Base-by-base conservation (phyloP, 441 rosid genomes). In the Pelargonium cotyledonis region DNA sequence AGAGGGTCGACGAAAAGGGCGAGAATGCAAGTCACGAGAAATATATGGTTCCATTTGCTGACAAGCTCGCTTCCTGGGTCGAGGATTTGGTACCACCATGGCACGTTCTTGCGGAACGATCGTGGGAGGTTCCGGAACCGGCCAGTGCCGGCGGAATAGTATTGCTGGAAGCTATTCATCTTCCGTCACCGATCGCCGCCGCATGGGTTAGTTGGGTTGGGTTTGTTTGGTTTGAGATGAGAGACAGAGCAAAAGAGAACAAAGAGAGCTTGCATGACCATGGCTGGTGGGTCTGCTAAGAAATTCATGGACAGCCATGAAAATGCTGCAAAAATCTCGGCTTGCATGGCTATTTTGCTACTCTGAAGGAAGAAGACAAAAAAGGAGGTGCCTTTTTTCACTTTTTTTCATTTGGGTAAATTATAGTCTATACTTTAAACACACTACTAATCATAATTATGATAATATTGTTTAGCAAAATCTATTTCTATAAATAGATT, bases 1-100 rank as follows among this genome's bases (percentile, higher is more conserved):
- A 94, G 81, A 55, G 99, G 98, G 75, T 91, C 96, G 43, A 94
- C 74, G 86, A 94, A 91, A 66, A 91, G 82, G 1, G 92, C 92
- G 65, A 91, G 74, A 58, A 94, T 84, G 65, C 89, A 84, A 16
- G 88, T 80, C 23, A 84, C 49, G 41, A 94, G 88, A 77, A 94
- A 91, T 66, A 94, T 77, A 78, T 85, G 90, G 84, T 94, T 94
- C 99, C 99, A 94, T 41, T 71, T 80, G 62, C 82, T 75, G 10
- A 94, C 88, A 67, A 91, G 69, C 63, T 81, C 87, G 83, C 87
- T 80, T 75, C 86, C 87, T 2, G 99, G 99, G 64, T 88, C 95
- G 19, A 89, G 86, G 77, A 88, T 84, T 65, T 87, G 89, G 78
- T 83, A 71, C 80, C 88, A 89, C 97, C 97, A 94, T 65, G 85